Base-by-base conservation (phyloP, 352 stramenopile species). In the Bremia lactucae region DNA sequence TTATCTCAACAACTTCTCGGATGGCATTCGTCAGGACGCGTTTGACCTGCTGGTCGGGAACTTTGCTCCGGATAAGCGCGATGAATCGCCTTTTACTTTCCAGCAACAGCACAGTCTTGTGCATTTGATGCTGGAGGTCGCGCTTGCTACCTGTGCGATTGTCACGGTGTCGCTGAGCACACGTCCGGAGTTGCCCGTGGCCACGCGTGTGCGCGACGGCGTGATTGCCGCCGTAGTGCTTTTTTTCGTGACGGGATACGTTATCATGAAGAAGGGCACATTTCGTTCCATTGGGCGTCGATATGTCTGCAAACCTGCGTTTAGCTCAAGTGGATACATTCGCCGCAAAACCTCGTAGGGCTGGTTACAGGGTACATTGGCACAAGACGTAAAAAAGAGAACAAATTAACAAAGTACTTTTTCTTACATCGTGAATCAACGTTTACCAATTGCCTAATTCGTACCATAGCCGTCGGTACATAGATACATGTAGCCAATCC, bases 1-100 rank as follows among this genome's bases (percentile, higher is more conserved):
- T 65, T 94, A 97, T 56, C 64, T 96, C 3, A 98, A 97, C 66
- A 98, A 98, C 52, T 98, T 98, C 63, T 59, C 82, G 22, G 94
- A 98, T 60, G 87, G 84, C 3, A 68, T 91, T 62, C 83, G 76
- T 38, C 92, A 98, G 59, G 93, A 98, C 55, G 83, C 83, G 18
- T 86, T 96, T 36, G 87, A 98, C 46, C 55, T 98, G 23, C 52
- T 97, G 20, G 65, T 96, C 20, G 74, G 74, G 15, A 72, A 80
- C 42, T 83, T 77, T 37, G 84, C 62, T 31, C 69, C 77, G 2
- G 77, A 92, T 45, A 77, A 82, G 49, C 76, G 78, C 15, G 73
- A 86, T 35, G 73, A 90, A 48, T 85, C 68, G 10, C 75, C 77
- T 19, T 90, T 88, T 46, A 71, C 49, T 36, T 87, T 90, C 50